Evolutionary conservation across 345 rosid species (phyloP), one percentile per base, ranked within the genome.

Genomic region (Bretschneidera sinensis): DNA sequence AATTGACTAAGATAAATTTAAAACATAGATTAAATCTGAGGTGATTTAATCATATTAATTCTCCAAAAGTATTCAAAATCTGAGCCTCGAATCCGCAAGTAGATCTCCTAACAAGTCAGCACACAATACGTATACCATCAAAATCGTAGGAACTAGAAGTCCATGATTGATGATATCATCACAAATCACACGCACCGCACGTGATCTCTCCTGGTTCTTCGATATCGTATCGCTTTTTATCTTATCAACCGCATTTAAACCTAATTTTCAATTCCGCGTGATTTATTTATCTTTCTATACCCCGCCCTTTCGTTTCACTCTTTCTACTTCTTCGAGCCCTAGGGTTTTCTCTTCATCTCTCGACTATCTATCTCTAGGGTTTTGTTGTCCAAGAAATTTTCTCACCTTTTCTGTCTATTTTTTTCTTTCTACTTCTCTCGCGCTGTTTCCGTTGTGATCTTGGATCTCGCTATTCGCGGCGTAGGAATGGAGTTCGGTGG

Each of bases 401-500:
- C 22, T 62, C 35, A 17, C 24, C 18, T 0, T 51, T 50, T 22
- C 33, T 9, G 47, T 19, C 45, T 2, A 9, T 24, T 20, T 24
- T 49, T 16, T 28, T 11, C 22, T 15, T 17, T 28, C 22, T 33
- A 21, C 9, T 57, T 21, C 39, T 43, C 10, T 22, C 11, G 45
- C 15, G 11, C 2, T 39, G n/a, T n/a, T n/a, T n/a, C n/a, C n/a
- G n/a, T n/a, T n/a, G n/a, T n/a, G n/a, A n/a, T 58, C 24, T 47
- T 19, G 61, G 65, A 72, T 71, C 69, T 67, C 45, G 57, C 21
- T 35, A 7, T 24, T 49, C 43, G 28, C 19, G 22, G 21, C 13
- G 20, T 18, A 2, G 52, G 6, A 31, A 81, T 81, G 85, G 85
- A 81, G 34, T 61, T 54, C 35, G 75, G 75, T 31, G 95, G 83